Percentiles rank a stretch among this genome's conserved stretches.
Conservation (phyloP, 2,329 filamentous ascomycete genomes). For the Karstenula rhodostoma region DNA sequence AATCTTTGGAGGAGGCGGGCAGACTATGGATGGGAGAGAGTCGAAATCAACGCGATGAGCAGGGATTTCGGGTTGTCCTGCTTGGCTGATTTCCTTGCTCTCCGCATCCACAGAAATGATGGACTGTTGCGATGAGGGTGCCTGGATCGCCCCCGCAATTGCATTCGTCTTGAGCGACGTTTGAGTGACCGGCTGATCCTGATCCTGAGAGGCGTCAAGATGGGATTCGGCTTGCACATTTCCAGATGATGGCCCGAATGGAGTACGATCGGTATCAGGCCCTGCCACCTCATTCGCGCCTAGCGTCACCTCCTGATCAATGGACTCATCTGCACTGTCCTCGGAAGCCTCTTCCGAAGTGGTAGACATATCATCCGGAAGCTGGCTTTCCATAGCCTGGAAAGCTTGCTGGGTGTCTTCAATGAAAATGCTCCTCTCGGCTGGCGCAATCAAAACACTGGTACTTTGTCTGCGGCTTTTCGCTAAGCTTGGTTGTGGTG, state of each 20-base stretch:
- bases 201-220: background rate
- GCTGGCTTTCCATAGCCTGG: conserved; percentile 52
- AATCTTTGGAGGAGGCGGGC: conserved; percentile 35
- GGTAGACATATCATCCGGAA: conserved; percentile 37
- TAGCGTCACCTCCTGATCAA: background rate
- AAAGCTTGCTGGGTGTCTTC: conserved; percentile 56
- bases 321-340: background rate
- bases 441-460: conserved; percentile 1
- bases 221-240: background rate
- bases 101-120: background rate
- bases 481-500: conserved; percentile 18
- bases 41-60: conserved; percentile 27
- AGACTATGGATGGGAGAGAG: conserved; percentile 31
- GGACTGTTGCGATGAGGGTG: conserved; percentile 3
- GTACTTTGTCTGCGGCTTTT: background rate
- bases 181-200: background rate
- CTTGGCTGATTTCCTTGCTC: background rate
- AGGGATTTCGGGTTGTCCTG: background rate
- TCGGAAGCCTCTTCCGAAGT: conserved; percentile 28
- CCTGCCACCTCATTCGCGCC: background rate
- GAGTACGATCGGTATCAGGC: background rate
- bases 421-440: conserved; percentile 38
- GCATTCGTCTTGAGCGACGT: background rate
- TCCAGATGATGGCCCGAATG: background rate
- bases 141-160: background rate